Conservation (phyloP, 768 basidiomycete species). For the Astraeus odoratus region DNA sequence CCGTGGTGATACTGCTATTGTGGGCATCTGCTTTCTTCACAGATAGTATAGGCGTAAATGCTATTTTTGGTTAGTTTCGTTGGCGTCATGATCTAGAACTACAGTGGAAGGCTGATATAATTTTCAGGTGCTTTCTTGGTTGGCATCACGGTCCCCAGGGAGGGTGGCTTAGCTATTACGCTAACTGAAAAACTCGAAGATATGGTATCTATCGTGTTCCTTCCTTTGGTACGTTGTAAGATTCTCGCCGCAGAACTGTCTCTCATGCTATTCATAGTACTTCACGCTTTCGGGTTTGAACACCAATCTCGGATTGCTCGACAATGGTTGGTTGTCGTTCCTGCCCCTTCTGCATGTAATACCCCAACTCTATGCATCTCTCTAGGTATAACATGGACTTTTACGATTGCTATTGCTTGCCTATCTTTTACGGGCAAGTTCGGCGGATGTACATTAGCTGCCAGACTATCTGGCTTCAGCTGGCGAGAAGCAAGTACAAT, state of each 20-base stretch:
- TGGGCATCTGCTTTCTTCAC: constrained; percentile 92
- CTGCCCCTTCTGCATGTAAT: neutral
- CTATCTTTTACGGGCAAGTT: constrained; percentile 89
- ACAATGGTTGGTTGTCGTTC: constrained; percentile 46
- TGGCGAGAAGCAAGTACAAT: constrained; percentile 80
- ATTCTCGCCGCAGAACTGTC: neutral
- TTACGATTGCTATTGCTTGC: constrained; percentile 68
- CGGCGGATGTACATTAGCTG: constrained; percentile 70
- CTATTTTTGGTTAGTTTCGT: constrained; percentile 65
- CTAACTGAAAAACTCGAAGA: constrained; percentile 98
- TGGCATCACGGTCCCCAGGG: constrained; percentile 78
- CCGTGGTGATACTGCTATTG: constrained; percentile 66
- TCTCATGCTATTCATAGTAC: constrained; percentile 46
- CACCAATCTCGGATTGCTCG: constrained; percentile 79
- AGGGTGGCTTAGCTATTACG: constrained; percentile 78
- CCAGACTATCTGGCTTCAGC: constrained; percentile 59
- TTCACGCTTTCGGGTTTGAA: constrained; percentile 89
- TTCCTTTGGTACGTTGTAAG: constrained; percentile 56
- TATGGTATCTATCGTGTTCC: constrained; percentile 82
- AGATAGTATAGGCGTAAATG: constrained; percentile 86
- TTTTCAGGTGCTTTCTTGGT: constrained; percentile 70
- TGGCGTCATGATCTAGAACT: neutral
- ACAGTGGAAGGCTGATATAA: neutral
- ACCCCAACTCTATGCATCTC: neutral
- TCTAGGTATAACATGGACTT: constrained; percentile 79